Evolutionary conservation across 2,329 filamentous ascomycete genomes (phyloP).

Genomic region (Exserohilum turcica): DNA sequence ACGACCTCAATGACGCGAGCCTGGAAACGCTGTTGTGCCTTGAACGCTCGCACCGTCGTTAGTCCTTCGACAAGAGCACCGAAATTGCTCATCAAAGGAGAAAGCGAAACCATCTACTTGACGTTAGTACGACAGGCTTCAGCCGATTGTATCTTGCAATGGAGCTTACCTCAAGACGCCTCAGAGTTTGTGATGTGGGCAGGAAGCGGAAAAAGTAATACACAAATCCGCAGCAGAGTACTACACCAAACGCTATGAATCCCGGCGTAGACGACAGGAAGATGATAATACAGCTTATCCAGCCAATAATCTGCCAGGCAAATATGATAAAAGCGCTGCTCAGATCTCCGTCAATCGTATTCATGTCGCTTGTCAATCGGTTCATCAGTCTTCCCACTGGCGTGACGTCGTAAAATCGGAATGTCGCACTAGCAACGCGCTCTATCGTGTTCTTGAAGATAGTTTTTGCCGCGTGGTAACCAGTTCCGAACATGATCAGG

Average conservation of each 20-base stretch:
- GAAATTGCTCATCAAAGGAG: conserved; percentile 89
- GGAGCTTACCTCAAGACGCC: conserved; percentile 68
- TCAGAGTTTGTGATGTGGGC: conserved; percentile 80
- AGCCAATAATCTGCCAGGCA: conserved; percentile 71
- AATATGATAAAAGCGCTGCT: conserved; percentile 73
- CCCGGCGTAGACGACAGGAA: conserved; percentile 79
- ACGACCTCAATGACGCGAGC: conserved; percentile 78
- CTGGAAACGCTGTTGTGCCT: conserved; percentile 78
- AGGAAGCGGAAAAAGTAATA: conserved; percentile 77
- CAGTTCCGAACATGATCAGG: conserved; percentile 73
- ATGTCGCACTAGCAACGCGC: conserved; percentile 77
- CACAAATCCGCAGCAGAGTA: conserved; percentile 71
- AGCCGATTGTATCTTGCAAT: not conserved
- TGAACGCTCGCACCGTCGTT: conserved; percentile 84
- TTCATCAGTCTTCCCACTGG: conserved; percentile 92
- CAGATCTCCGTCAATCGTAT: conserved; percentile 86
- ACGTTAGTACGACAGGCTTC: conserved; percentile 10
- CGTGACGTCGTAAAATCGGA: conserved; percentile 89
- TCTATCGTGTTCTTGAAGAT: conserved; percentile 76
- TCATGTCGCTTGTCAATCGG: conserved; percentile 86
- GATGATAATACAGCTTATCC: conserved; percentile 73
- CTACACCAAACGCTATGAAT: conserved; percentile 74
- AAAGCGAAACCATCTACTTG: conserved; percentile 75
- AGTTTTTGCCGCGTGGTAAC: conserved; percentile 75
- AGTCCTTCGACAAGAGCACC: conserved; percentile 84